phyloP scores from a whole-genome alignment of 2,329 filamentous ascomycete genomes.

The Talaromyces pinophilus region DNA sequence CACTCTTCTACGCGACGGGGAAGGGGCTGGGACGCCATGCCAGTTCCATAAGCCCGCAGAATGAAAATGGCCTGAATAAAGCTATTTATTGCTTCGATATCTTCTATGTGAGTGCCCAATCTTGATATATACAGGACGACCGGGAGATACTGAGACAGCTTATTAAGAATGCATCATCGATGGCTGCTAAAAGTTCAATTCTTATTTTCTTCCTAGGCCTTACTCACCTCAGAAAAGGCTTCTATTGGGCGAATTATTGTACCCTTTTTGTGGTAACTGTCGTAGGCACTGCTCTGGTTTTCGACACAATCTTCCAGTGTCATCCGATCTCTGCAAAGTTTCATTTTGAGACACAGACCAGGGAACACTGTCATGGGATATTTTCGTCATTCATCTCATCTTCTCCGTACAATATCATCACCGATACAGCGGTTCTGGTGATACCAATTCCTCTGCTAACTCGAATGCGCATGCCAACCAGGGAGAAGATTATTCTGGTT shows the following conservation, averaged over 20 bases:
- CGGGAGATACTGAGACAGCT: not conserved
- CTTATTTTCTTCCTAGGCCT: slow-evolving; percentile 85
- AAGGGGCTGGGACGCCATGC: slow-evolving; percentile 7
- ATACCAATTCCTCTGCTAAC: slow-evolving; percentile 87
- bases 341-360: slow-evolving; percentile 36
- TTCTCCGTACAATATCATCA: slow-evolving; percentile 87
- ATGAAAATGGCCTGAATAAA: slow-evolving; percentile 9
- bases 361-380: slow-evolving; percentile 60
- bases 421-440: slow-evolving; percentile 82
- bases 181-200: slow-evolving; percentile 91
- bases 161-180: slow-evolving; percentile 75
- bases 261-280: slow-evolving; percentile 78
- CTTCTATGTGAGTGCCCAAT: slow-evolving; percentile 49
- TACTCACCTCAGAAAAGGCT: slow-evolving; percentile 73
- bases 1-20: slow-evolving; percentile 11
- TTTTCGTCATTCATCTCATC: slow-evolving; percentile 68
- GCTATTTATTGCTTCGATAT: slow-evolving; percentile 8
- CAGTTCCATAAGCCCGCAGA: not conserved
- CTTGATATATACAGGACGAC: slow-evolving; percentile 12
- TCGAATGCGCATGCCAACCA: slow-evolving; percentile 76
- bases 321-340: slow-evolving; percentile 70
- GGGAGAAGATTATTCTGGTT: slow-evolving; percentile 58
- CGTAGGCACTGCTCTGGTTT: slow-evolving; percentile 74
- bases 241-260: slow-evolving; percentile 78
- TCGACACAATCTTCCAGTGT: slow-evolving; percentile 88